phyloP scores from a whole-genome alignment of 345 rosid species.

The Eucalyptus sp. region DNA sequence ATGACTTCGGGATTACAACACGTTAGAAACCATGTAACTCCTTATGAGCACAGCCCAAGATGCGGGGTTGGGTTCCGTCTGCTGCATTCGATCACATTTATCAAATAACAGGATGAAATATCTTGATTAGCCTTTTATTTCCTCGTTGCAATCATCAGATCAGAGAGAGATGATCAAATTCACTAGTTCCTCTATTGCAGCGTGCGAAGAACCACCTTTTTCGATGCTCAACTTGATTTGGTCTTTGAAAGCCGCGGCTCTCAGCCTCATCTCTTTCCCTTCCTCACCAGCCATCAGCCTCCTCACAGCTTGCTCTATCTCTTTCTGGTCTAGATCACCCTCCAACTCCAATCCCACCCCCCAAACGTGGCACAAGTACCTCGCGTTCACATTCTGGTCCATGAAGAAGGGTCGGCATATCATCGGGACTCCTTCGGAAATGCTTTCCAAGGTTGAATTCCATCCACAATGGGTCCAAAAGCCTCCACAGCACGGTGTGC shows the following conservation, averaged over 20 bases:
- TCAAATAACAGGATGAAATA: not conserved
- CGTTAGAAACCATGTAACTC: not conserved
- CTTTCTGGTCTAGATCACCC: not conserved
- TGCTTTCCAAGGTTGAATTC: not conserved
- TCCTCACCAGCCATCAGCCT: not conserved
- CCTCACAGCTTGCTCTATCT: not conserved
- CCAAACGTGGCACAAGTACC: not conserved
- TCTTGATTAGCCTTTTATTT: not conserved
- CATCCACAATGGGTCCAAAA: not conserved
- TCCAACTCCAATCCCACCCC: not conserved
- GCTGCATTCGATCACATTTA: not conserved
- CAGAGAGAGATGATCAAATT: not conserved
- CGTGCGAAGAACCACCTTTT: not conserved
- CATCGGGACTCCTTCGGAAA: not conserved
- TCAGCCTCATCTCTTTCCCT: not conserved
- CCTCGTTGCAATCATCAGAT: not conserved
- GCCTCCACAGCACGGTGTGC: not conserved
- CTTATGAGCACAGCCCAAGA: not conserved
- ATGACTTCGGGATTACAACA: not conserved
- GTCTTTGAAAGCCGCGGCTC: not conserved
- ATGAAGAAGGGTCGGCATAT: not conserved
- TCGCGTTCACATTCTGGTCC: not conserved
- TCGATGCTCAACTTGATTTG: not conserved
- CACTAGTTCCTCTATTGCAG: not conserved
- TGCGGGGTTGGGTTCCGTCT: not conserved